These are phyloP conservation scores for Tylopilus balloui DNA, from an alignment of 768 basidiomycete species.

Conservation along the genomic window DNA sequence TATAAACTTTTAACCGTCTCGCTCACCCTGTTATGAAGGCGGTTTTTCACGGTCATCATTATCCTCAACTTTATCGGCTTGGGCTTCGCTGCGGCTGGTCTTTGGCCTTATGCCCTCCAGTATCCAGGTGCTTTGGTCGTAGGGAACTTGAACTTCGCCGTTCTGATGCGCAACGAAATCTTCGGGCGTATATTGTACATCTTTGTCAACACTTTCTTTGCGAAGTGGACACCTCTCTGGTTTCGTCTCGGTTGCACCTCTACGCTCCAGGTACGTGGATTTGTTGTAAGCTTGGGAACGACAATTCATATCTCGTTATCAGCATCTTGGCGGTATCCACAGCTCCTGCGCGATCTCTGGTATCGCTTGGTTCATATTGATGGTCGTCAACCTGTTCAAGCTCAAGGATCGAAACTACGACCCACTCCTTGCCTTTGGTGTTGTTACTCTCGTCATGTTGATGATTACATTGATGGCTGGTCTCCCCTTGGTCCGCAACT, in stretches of 20 bases:
- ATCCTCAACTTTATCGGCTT: slow-evolving; percentile 57
- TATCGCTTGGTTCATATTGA: slow-evolving; percentile 63
- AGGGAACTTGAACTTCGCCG: slow-evolving; percentile 67
- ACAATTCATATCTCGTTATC: slow-evolving; percentile 10
- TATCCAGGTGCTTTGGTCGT: slow-evolving; percentile 70
- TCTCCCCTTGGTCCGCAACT: slow-evolving; percentile 76
- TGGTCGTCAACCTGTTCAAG: slow-evolving; percentile 53
- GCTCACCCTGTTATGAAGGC: slow-evolving; percentile 38
- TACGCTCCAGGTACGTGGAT: slow-evolving; percentile 50
- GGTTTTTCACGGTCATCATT: slow-evolving; percentile 66
- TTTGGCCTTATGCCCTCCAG: slow-evolving; percentile 62
- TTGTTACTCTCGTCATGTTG: slow-evolving; percentile 53
- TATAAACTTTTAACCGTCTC: neutral
- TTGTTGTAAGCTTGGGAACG: neutral
- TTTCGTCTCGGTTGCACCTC: slow-evolving; percentile 72
- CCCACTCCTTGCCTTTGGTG: slow-evolving; percentile 57
- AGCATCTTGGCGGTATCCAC: slow-evolving; percentile 80
- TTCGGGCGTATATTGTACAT: slow-evolving; percentile 76
- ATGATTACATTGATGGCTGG: slow-evolving; percentile 59
- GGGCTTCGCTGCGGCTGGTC: slow-evolving; percentile 53
- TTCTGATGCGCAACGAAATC: slow-evolving; percentile 77
- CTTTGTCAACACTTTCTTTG: slow-evolving; percentile 66
- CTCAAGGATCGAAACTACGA: slow-evolving; percentile 46
- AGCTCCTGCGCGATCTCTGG: slow-evolving; percentile 71
- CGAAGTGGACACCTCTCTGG: slow-evolving; percentile 79